Evolutionary conservation across 2,329 filamentous ascomycete genomes (phyloP).

Genomic region (Shiraia bambusicola): DNA sequence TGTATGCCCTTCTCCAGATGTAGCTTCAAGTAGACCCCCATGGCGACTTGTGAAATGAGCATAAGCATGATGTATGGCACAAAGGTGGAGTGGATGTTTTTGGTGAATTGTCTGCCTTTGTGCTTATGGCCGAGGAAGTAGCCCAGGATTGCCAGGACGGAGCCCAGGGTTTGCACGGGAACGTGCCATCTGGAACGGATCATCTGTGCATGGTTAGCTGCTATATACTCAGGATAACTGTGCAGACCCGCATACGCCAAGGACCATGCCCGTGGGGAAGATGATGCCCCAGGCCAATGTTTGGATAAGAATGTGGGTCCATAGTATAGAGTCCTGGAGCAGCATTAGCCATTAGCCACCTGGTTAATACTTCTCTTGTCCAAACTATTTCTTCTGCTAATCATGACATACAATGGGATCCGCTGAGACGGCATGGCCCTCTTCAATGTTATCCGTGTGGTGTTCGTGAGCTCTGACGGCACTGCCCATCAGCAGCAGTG

Average conservation of each 20-base stretch:
- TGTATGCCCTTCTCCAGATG: slow-evolving; percentile 85
- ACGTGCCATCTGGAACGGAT: slow-evolving; percentile 92
- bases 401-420: slow-evolving; percentile 38
- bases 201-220: slow-evolving; percentile 59
- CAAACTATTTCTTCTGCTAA: background rate
- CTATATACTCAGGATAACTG: background rate
- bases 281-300: slow-evolving; percentile 85
- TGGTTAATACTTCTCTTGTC: slow-evolving; percentile 12
- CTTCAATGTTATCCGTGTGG: slow-evolving; percentile 42
- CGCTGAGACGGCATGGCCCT: slow-evolving; percentile 41
- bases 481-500: slow-evolving; percentile 27
- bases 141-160: slow-evolving; percentile 73
- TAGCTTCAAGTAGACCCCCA: slow-evolving; percentile 85
- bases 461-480: slow-evolving; percentile 43
- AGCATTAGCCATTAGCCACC: too few relatives aligned
- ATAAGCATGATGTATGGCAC: slow-evolving; percentile 79
- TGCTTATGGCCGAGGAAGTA: slow-evolving; percentile 93
- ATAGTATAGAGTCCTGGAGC: slow-evolving; percentile 73
- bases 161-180: slow-evolving; percentile 75
- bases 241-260: slow-evolving; percentile 65
- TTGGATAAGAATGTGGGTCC: slow-evolving; percentile 91
- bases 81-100: slow-evolving; percentile 72
- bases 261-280: slow-evolving; percentile 92
- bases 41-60: slow-evolving; percentile 71
- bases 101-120: slow-evolving; percentile 79